Percentiles rank a stretch among this genome's conserved stretches.
Evolutionary conservation across 106 monocot genomes (phyloP).

Genomic region (Dendrobium nobile): DNA sequence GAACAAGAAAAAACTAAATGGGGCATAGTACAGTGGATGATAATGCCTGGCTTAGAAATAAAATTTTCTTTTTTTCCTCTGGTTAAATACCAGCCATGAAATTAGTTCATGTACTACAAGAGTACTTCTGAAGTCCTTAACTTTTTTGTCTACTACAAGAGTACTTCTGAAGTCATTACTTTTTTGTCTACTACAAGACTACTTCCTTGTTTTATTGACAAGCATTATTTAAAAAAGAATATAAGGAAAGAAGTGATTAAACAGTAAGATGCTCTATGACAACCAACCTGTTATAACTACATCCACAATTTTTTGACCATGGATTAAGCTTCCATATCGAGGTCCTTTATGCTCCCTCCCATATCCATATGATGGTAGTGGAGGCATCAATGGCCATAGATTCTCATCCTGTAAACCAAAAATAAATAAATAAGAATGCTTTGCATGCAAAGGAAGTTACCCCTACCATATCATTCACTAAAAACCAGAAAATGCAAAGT

Average conservation of each 20-base stretch:
- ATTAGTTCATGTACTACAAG: background rate
- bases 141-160: background rate
- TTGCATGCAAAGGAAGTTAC: background rate
- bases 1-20: background rate
- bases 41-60: background rate
- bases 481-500: background rate
- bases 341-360: slow-evolving; percentile 68
- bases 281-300: slow-evolving; percentile 69
- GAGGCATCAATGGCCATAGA: slow-evolving; percentile 67
- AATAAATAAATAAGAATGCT: background rate
- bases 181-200: background rate
- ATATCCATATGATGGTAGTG: slow-evolving; percentile 70
- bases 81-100: background rate
- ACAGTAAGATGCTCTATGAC: background rate
- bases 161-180: background rate
- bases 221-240: background rate
- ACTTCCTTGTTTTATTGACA: background rate
- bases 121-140: background rate
- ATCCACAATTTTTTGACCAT: slow-evolving; percentile 66
- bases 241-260: background rate
- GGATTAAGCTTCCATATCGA: slow-evolving; percentile 70
- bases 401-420: slow-evolving; percentile 44
- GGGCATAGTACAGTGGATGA: background rate
- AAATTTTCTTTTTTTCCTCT: background rate
- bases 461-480: background rate